A percentile compares a stretch with the other conserved stretches of the same genome.
Conservation (phyloP, 176 grass and related monocot genomes). For the Oryza brachyantha region DNA sequence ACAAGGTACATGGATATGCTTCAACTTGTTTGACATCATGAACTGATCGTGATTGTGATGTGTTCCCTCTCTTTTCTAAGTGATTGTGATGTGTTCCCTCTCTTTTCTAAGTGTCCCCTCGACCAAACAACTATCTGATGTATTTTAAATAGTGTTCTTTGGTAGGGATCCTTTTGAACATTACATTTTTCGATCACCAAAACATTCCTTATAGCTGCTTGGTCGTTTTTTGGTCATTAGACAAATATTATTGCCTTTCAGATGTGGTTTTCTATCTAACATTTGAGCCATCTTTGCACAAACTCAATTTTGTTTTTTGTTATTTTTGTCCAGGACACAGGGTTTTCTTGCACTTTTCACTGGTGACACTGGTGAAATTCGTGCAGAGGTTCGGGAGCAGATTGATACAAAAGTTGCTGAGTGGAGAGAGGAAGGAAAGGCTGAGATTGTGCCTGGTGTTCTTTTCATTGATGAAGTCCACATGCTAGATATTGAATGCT, state of each 20-base stretch:
- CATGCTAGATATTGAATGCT: slow-evolving; percentile 96
- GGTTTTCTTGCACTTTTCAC: slow-evolving; percentile 96
- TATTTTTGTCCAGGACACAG: slow-evolving; percentile 61
- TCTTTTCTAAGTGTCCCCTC: background rate
- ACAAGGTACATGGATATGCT: background rate
- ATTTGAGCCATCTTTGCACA: background rate
- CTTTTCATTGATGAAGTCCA: slow-evolving; percentile 95
- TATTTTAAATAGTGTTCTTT: background rate
- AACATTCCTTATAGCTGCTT: background rate
- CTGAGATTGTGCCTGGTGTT: slow-evolving; percentile 91
- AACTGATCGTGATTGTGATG: background rate
- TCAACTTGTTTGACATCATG: background rate
- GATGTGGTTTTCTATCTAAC: background rate
- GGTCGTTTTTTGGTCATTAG: background rate
- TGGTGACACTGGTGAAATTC: slow-evolving; percentile 95
- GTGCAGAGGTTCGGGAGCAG: slow-evolving; percentile 81
- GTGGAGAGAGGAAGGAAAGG: slow-evolving; percentile 97
- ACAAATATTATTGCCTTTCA: background rate
- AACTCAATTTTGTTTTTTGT: slow-evolving; percentile 18
- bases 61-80: too few relatives aligned
- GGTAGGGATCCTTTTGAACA: background rate
- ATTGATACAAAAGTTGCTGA: slow-evolving; percentile 91
- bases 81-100: too few relatives aligned
- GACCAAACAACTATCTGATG: background rate
- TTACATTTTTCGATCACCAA: background rate